Conservation (phyloP, 768 basidiomycete species). For the Tricholomella constricta region DNA sequence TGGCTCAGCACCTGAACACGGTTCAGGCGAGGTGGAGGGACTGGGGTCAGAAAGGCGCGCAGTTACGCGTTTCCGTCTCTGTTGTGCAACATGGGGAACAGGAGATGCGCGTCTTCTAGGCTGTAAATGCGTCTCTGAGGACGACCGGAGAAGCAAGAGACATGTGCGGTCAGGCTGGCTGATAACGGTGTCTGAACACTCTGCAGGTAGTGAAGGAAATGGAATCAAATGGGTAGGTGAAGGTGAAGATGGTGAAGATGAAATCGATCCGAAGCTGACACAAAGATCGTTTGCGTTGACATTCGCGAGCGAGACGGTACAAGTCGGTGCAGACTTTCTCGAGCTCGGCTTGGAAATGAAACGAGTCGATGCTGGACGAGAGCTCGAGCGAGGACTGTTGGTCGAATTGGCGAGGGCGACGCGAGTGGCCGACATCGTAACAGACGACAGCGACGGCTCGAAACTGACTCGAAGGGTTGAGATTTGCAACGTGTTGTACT, state of each 20-base stretch:
- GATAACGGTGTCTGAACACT: conserved; percentile 11
- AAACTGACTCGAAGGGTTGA: conserved; percentile 16
- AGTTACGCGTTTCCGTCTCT: conserved; percentile 18
- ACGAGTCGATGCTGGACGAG: conserved; percentile 13
- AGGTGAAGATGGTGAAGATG: conserved; percentile 2
- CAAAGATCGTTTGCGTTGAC: conserved; percentile 12
- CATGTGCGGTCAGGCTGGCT: conserved; percentile 23
- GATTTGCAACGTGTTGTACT: conserved; percentile 16
- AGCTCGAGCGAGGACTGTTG: conserved; percentile 17
- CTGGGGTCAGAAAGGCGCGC: conserved; percentile 4
- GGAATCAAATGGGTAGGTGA: conserved; percentile 18
- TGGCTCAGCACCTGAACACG: conserved; percentile 5
- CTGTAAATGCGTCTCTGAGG: conserved; percentile 4
- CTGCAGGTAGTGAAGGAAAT: conserved; percentile 18
- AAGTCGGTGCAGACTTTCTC: conserved; percentile 23
- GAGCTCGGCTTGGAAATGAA: conserved; percentile 16
- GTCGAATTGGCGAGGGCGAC: conserved; percentile 24
- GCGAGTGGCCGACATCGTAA: conserved; percentile 21
- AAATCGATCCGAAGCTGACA: conserved; percentile 10
- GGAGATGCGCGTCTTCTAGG: conserved; percentile 9
- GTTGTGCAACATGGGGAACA: conserved; percentile 6
- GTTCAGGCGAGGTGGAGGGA: neutral
- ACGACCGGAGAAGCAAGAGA: conserved; percentile 15
- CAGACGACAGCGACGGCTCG: conserved; percentile 16
- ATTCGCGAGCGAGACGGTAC: conserved; percentile 23